Base-by-base conservation (phyloP, 139 green algal genomes). In the Spirogloea muscicola region DNA sequence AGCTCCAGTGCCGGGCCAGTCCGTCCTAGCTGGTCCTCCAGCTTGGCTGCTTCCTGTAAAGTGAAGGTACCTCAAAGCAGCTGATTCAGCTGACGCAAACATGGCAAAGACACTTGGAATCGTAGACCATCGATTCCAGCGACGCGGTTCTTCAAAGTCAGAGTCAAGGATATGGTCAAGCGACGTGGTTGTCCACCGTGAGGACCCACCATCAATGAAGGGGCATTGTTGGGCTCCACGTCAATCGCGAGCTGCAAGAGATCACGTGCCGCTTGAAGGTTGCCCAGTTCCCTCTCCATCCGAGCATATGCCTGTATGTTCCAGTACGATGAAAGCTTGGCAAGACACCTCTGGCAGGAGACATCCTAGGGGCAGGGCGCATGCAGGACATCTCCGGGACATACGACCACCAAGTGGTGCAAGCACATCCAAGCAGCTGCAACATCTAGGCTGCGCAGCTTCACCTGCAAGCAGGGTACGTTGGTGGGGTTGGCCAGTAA, bases 251-350 rank as follows among this genome's bases (percentile, higher is more conserved):
- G 27, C 1, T 33, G 13, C 49, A 76, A 34, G 33, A 65, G 38
- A 3, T 34, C 29, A n/a, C 49, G 46, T 10, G 67, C 67, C 25
- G 49, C 31, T 29, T 48, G 6, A 4, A 31, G 21, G 31, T 76
- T 76, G 39, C 67, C 67, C 6, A 27, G 13, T 31, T 76, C n/a
- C 29, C 67, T 49, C 58, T 76, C 67, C 67, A 76, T 49, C 21
- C 40, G 39, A n/a, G 65, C 65, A 44, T 74, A 74, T 27, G 65
- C 65, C 42, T 72, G 62, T 40, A 7, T n/a, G n/a, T n/a, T n/a
- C n/a, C n/a, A n/a, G n/a, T n/a, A n/a, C n/a, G n/a, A n/a, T n/a
- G n/a, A n/a, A n/a, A n/a, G n/a, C n/a, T n/a, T n/a, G n/a, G n/a
- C n/a, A n/a, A n/a, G n/a, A n/a, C n/a, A n/a, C n/a, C n/a, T n/a